Evolutionary conservation across 192 early-diverging fungal species (phyloP).

Genomic region (Podila horticola): DNA sequence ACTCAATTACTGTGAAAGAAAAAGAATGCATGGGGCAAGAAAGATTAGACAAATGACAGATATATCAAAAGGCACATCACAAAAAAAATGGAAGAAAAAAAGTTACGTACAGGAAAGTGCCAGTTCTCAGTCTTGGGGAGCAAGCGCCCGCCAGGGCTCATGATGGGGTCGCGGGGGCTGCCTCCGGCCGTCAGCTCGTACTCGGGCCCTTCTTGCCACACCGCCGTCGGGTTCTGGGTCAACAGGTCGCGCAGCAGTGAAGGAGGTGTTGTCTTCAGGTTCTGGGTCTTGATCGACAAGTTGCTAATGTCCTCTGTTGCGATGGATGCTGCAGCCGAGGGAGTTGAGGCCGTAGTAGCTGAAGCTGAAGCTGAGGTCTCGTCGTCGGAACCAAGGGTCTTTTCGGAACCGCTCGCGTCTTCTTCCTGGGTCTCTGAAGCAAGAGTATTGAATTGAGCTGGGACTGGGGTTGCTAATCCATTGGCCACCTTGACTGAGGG

Average conservation of each 20-base stretch:
- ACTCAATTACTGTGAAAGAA: too few relatives aligned
- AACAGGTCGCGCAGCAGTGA: slow-evolving; percentile 21
- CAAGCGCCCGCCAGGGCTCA: slow-evolving; percentile 42
- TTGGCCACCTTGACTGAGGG: too few relatives aligned
- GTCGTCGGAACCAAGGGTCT: neutral
- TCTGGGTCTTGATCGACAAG: slow-evolving; percentile 31
- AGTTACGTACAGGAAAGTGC: slow-evolving; percentile 38
- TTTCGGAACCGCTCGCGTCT: too few relatives aligned
- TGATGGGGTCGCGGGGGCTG: slow-evolving; percentile 42
- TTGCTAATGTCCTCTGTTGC: neutral
- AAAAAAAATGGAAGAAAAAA: neutral
- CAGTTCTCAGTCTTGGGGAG: slow-evolving; percentile 41
- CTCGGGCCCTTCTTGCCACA: slow-evolving; percentile 43
- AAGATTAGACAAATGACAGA: too few relatives aligned
- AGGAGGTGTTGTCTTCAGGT: slow-evolving; percentile 13
- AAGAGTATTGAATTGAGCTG: too few relatives aligned
- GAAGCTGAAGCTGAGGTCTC: neutral
- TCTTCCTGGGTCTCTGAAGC: too few relatives aligned
- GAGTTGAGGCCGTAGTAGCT: too few relatives aligned
- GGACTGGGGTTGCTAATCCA: too few relatives aligned
- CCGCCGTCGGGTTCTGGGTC: slow-evolving; percentile 9
- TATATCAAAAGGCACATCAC: too few relatives aligned
- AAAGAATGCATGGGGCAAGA: too few relatives aligned
- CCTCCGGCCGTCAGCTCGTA: slow-evolving; percentile 38
- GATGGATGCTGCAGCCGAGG: neutral